Base-by-base conservation (phyloP, 2,329 filamentous ascomycete genomes). In the Colletotrichum tofieldiae region DNA sequence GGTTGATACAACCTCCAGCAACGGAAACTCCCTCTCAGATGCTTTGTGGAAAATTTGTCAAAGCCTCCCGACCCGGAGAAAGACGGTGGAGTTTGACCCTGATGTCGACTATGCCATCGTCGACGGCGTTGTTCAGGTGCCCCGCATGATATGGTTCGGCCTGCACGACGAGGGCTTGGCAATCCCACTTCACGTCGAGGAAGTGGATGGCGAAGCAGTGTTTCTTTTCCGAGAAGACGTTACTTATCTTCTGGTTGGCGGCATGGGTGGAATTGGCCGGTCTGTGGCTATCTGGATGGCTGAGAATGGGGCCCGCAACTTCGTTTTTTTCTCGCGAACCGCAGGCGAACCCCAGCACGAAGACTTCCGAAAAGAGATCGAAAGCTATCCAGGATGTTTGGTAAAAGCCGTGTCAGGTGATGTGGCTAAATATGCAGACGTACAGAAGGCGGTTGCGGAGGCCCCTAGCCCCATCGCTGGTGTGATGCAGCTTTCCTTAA, bases 41-140 rank as follows among this genome's bases (percentile, higher is more conserved):
- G 49, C 23, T 2, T 12, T 52, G 23, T 52, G 12, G 23, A 29
- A 26, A 16, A 29, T 52, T 12, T 29, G 49, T 23, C 49, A 29
- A 16, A 29, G 49, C 23, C 49, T 71, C 0, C 63, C 56, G 5
- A 71, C 43, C 29, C 37, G 68, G 12, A 56, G 68, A 29, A 71
- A 67, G 49, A 51, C 56, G 2, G 56, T 26, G 3, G 63, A 67
- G 8, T 49, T 79, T 6, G 76, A 74, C 3, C 75, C 78, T 0
- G 79, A 82, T 37, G 76, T 76, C 37, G 81, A 82, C 61, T 82
- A 78, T 35, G 78, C 77, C 1, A 74, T 81, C 11, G 68, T 74
- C 3, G 74, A 78, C 32, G 76, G 77, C 8, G 69, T 74, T 9
- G 74, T 80, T 1, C 74, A 77, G 26, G 75, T 81, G 35, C 76